Conservation (phyloP, 2,329 filamentous ascomycete genomes). For the Nigrospora osmanthi region DNA sequence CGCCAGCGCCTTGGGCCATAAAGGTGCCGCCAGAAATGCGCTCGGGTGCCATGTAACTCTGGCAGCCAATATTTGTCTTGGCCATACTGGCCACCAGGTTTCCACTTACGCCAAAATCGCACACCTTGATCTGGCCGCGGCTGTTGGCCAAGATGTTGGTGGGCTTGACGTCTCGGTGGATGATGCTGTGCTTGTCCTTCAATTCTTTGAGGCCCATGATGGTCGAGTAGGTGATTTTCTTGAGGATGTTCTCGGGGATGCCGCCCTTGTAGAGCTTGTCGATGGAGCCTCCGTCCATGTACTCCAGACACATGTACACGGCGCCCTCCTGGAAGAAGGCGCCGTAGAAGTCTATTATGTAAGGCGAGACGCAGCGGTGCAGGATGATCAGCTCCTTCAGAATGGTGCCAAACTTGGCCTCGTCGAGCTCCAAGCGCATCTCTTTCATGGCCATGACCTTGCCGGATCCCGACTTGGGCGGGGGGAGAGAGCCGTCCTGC, state of each 20-base stretch:
- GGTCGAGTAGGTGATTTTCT: slow-evolving; percentile 85
- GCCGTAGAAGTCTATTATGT: slow-evolving; percentile 98
- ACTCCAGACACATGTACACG: slow-evolving; percentile 98
- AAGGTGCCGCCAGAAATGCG: slow-evolving; percentile 83
- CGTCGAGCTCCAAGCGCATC: slow-evolving; percentile 88
- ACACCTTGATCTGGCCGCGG: slow-evolving; percentile 90
- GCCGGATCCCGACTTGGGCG: slow-evolving; percentile 48
- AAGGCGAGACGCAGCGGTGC: slow-evolving; percentile 88
- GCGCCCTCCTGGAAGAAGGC: slow-evolving; percentile 98
- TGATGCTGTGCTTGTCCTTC: slow-evolving; percentile 98
- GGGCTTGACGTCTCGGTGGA: slow-evolving; percentile 95
- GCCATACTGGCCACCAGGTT: slow-evolving; percentile 96
- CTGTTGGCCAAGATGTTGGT: slow-evolving; percentile 97
- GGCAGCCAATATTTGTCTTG: slow-evolving; percentile 97
- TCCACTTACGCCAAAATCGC: slow-evolving; percentile 94
- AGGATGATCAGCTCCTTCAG: slow-evolving; percentile 96
- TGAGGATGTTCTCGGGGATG: slow-evolving; percentile 78
- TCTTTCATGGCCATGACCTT: slow-evolving; percentile 99
- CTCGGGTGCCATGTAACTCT: slow-evolving; percentile 98
- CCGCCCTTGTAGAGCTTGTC: slow-evolving; percentile 92
- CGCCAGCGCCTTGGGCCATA: slow-evolving; percentile 61
- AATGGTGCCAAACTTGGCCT: slow-evolving; percentile 93
- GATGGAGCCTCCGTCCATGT: slow-evolving; percentile 97
- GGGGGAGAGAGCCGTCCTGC: slow-evolving; percentile 18
- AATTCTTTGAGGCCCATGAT: slow-evolving; percentile 85